These are phyloP conservation scores for Cladophialophora chaetospira DNA, from an alignment of 2,329 filamentous ascomycete species.

Conservation along the genomic window DNA sequence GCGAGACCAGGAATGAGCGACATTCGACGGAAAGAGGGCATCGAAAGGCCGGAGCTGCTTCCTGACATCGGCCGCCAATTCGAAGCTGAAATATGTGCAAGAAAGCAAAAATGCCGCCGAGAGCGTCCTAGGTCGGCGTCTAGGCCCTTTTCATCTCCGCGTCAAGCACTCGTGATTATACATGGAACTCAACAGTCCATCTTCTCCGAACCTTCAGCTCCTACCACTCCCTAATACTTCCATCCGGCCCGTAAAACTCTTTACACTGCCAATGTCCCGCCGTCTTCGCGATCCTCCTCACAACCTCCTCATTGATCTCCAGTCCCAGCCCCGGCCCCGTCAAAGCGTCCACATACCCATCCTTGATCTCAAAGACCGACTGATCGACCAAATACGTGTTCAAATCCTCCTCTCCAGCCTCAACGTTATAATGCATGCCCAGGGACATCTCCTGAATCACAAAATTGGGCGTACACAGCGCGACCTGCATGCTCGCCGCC, in stretches of 20 bases:
- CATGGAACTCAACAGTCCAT: no score
- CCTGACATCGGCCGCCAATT: no score
- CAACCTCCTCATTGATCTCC: constrained; percentile 69
- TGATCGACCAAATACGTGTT: constrained; percentile 67
- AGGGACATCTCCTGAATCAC: constrained; percentile 75
- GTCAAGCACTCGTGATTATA: no score
- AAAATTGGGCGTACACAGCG: constrained; percentile 61
- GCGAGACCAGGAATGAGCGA: no score
- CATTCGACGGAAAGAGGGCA: no score
- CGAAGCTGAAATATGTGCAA: no score
- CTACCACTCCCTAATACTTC: constrained; percentile 69
- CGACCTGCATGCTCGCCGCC: constrained; percentile 68
- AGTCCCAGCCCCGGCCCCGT: constrained; percentile 66
- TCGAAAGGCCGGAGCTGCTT: no score
- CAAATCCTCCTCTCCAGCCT: constrained; percentile 63
- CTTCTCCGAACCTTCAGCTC: not conserved
- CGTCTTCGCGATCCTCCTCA: constrained; percentile 60
- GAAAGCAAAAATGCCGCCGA: no score
- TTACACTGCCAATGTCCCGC: constrained; percentile 67
- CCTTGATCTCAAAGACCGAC: constrained; percentile 65
- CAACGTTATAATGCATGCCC: constrained; percentile 75
- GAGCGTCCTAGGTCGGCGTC: no score
- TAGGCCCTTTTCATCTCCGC: no score
- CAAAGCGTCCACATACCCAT: constrained; percentile 64
- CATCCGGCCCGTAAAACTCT: constrained; percentile 68